Percentiles rank a stretch among this genome's conserved stretches.
phyloP scores from a whole-genome alignment of 805 yeast species.

The Lachancea sp. region DNA sequence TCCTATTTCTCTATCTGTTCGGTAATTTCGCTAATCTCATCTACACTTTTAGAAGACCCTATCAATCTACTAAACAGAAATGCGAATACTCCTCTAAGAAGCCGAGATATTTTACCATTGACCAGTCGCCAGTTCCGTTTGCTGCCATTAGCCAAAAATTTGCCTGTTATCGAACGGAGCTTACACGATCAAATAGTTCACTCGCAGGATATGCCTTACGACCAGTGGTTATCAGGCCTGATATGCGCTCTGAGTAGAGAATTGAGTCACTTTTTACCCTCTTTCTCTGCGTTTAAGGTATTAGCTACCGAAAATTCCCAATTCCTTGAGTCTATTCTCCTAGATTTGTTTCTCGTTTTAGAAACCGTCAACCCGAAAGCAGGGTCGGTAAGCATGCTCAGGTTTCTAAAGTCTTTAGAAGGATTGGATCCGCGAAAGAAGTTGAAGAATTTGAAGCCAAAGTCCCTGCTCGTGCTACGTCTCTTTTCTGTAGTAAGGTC shows the following conservation, averaged over 20 bases:
- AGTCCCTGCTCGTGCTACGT: slow-evolving; percentile 10
- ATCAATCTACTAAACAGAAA: background rate
- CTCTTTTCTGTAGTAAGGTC: slow-evolving; percentile 27
- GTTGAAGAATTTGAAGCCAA: background rate
- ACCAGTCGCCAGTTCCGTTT: slow-evolving; percentile 1
- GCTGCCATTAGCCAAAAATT: background rate
- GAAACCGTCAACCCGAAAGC: background rate
- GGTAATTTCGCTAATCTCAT: background rate
- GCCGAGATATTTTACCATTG: background rate
- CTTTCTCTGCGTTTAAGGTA: background rate
- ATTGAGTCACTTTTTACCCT: background rate
- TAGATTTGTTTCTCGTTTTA: slow-evolving; percentile 5
- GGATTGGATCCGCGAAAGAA: background rate
- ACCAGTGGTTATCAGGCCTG: slow-evolving; percentile 1
- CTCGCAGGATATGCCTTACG: background rate
- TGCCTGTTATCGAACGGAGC: background rate
- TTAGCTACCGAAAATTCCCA: background rate
- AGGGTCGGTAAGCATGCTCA: background rate
- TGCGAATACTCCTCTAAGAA: background rate
- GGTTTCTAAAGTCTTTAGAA: background rate
- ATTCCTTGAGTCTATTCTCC: slow-evolving; percentile 2
- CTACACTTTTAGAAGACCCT: background rate
- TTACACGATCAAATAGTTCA: background rate
- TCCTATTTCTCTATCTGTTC: background rate
- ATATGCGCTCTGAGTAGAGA: background rate